Evolutionary conservation across 345 rosid genomes (phyloP).

Genomic region (Hibiscus trionum): DNA sequence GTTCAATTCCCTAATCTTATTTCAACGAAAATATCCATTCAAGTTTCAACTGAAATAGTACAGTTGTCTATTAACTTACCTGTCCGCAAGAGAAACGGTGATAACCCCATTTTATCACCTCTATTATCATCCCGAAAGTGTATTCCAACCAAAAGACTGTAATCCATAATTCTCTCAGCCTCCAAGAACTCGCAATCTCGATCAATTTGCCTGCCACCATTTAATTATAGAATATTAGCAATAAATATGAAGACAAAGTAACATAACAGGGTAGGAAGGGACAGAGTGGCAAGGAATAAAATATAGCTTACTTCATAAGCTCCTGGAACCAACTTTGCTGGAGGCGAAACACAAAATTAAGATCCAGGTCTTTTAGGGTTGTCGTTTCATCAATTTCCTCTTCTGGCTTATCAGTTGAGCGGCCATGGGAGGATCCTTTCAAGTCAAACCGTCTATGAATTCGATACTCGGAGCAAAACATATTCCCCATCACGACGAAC

Average conservation of each 20-base stretch:
- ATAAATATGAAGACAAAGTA: background rate
- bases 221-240: background rate
- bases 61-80: constrained; percentile 34
- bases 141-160: constrained; percentile 89
- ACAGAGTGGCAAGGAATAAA: background rate
- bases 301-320: constrained; percentile 57
- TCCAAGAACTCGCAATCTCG: constrained; percentile 90
- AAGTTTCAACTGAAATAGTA: background rate
- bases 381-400: constrained; percentile 96
- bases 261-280: no score
- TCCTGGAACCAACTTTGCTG: constrained; percentile 80
- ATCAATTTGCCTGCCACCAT: constrained; percentile 62
- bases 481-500: constrained; percentile 92
- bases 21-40: background rate
- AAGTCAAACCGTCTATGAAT: constrained; percentile 93
- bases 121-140: constrained; percentile 86
- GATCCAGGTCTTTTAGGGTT: constrained; percentile 90
- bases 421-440: constrained; percentile 98
- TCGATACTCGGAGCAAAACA: constrained; percentile 91
- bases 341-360: constrained; percentile 77
- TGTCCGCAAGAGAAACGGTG: constrained; percentile 78
- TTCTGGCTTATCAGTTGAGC: constrained; percentile 71
- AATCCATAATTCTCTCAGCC: constrained; percentile 93
- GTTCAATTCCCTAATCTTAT: constrained; percentile 1
- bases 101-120: constrained; percentile 83